Conservation (phyloP, 2,329 filamentous ascomycete genomes). For the Ophiostoma novo-ulmi region DNA sequence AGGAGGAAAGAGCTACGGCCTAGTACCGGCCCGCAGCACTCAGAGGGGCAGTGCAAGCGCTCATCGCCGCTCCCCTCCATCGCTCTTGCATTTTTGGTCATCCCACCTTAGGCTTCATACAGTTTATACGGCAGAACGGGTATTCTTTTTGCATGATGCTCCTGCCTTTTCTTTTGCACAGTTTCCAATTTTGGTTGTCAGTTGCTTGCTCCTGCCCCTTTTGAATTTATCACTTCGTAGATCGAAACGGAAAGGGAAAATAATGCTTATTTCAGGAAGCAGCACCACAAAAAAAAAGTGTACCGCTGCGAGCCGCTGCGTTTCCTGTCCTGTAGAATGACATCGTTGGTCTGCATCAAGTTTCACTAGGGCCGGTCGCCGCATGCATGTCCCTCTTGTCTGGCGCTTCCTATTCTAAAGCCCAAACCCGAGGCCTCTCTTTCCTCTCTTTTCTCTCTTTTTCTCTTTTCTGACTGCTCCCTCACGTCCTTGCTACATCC, state of each 20-base stretch:
- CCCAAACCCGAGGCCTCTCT: neutral
- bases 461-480: neutral
- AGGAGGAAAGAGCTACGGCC: constrained; percentile 9
- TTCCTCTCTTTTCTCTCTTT: neutral
- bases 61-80: neutral
- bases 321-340: constrained; percentile 4
- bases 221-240: neutral
- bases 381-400: constrained; percentile 2
- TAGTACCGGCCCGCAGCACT: constrained; percentile 19
- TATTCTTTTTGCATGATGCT: neutral
- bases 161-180: neutral
- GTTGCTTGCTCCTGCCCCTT: neutral
- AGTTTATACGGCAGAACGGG: neutral
- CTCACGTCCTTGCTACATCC: neutral
- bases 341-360: neutral
- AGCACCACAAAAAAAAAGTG: neutral
- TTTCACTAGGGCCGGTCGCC: neutral
- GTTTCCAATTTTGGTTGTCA: neutral
- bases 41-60: constrained; percentile 21
- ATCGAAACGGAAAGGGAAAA: neutral
- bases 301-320: neutral
- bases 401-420: neutral
- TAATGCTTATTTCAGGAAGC: neutral
- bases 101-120: neutral
- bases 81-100: neutral